phyloP scores from a whole-genome alignment of 2,329 filamentous ascomycete species.

The Drechslerella dactyloides region DNA sequence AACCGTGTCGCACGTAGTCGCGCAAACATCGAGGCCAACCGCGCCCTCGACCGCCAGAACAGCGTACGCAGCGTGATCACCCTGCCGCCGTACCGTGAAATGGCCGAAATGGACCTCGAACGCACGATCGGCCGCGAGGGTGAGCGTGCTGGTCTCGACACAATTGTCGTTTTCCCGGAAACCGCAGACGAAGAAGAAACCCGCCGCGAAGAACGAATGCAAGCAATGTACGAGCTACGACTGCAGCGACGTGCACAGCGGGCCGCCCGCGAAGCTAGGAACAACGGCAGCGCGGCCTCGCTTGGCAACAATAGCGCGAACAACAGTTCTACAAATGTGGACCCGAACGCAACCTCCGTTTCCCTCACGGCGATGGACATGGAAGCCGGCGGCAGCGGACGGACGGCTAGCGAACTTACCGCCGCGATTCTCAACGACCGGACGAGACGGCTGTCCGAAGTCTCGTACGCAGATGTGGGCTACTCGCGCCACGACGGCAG shows the following conservation, averaged over 20 bases:
- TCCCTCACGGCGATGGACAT: constrained; percentile 46
- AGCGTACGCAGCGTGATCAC: constrained; percentile 95
- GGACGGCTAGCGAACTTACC: constrained; percentile 51
- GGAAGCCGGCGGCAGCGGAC: constrained; percentile 48
- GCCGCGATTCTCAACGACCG: constrained; percentile 64
- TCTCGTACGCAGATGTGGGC: constrained; percentile 77
- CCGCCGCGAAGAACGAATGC: constrained; percentile 88
- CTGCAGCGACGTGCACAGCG: constrained; percentile 77
- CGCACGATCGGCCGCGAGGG: constrained; percentile 85
- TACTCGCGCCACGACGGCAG: constrained; percentile 79
- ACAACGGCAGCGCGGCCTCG: constrained; percentile 38
- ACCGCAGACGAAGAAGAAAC: constrained; percentile 78
- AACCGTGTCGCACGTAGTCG: constrained; percentile 43
- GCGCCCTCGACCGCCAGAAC: constrained; percentile 73
- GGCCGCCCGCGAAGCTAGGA: constrained; percentile 62
- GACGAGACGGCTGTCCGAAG: constrained; percentile 73
- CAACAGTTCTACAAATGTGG: background rate
- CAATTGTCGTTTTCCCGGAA: constrained; percentile 83
- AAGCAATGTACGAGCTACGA: constrained; percentile 87
- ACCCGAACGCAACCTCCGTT: constrained; percentile 31
- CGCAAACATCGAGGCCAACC: constrained; percentile 45
- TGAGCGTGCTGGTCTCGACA: constrained; percentile 87
- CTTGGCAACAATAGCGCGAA: constrained; percentile 4
- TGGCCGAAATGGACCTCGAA: constrained; percentile 72
- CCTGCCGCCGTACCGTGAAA: constrained; percentile 78